Conservation (phyloP, 2,329 filamentous ascomycete species). For the Venturia carpophila region DNA sequence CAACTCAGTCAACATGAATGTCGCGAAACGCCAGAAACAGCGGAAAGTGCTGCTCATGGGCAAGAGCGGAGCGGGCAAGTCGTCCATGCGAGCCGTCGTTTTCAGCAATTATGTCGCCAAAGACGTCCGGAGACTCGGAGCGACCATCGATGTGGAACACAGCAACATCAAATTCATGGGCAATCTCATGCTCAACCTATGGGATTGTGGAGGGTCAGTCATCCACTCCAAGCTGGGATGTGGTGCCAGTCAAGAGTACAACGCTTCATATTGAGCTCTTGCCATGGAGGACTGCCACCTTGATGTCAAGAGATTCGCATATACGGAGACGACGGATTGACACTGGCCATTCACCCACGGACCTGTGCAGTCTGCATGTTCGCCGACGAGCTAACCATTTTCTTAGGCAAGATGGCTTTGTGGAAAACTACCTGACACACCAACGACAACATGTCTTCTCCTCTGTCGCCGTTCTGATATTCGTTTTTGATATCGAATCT, state of each 20-base stretch:
- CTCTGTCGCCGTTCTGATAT: conserved; percentile 93
- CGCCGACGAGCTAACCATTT: neutral
- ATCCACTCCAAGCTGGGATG: neutral
- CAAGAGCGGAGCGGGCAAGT: conserved; percentile 95
- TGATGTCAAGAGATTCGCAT: neutral
- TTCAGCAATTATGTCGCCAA: conserved; percentile 98
- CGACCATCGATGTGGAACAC: conserved; percentile 96
- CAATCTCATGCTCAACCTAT: conserved; percentile 92
- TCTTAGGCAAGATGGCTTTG: conserved; percentile 85
- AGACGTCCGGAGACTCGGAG: conserved; percentile 84
- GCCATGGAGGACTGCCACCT: neutral
- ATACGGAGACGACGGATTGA: neutral
- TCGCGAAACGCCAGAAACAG: conserved; percentile 41
- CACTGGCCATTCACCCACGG: neutral
- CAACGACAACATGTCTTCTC: conserved; percentile 95
- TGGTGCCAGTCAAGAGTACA: neutral
- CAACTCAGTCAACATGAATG: conserved; percentile 16
- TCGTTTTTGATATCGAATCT: conserved; percentile 98
- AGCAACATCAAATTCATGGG: conserved; percentile 98
- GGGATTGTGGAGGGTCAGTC: conserved; percentile 82
- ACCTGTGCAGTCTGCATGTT: too few species aligned
- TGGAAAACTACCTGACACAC: conserved; percentile 94
- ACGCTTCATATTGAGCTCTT: neutral
- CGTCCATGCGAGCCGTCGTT: conserved; percentile 96
- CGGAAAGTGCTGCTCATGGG: conserved; percentile 58